phyloP scores from a whole-genome alignment of 495 filamentous ascomycete species.

The Lindgomyces ingoldianus region DNA sequence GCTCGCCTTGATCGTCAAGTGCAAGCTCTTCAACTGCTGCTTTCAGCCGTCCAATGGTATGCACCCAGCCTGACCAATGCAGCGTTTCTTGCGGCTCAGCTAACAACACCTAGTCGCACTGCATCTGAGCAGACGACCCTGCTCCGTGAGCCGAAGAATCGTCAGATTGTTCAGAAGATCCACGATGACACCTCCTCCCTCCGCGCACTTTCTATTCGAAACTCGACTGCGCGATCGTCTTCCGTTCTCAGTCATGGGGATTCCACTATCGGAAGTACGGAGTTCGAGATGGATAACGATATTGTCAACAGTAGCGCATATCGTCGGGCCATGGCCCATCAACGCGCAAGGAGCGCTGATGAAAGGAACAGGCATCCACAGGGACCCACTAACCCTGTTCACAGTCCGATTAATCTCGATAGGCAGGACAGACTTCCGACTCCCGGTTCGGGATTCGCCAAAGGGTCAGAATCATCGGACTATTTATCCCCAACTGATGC shows the following conservation, averaged over 20 bases:
- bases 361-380: background rate
- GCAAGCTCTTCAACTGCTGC: conserved; percentile 49
- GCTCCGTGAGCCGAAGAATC: conserved; percentile 44
- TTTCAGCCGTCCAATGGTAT: conserved; percentile 53
- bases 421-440: background rate
- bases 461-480: conserved; percentile 7
- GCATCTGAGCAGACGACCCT: conserved; percentile 42
- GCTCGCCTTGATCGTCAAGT: conserved; percentile 49
- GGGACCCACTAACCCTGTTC: no score
- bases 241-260: conserved; percentile 44
- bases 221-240: conserved; percentile 39
- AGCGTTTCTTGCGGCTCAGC: no score
- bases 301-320: conserved; percentile 42
- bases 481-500: conserved; percentile 1
- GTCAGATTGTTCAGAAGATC: conserved; percentile 48
- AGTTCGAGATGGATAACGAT: conserved; percentile 34
- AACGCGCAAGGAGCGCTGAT: conserved; percentile 18
- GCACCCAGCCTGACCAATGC: no score
- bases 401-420: background rate
- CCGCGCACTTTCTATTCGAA: conserved; percentile 39
- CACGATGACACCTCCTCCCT: conserved; percentile 49
- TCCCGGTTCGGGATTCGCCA: conserved; percentile 2
- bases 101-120: conserved; percentile 45
- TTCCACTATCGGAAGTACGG: conserved; percentile 40
- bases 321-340: conserved; percentile 37